These are phyloP conservation scores for Paramecium sexaurelia DNA, from an alignment of 73 alveolate species.

Conservation along the genomic window DNA sequence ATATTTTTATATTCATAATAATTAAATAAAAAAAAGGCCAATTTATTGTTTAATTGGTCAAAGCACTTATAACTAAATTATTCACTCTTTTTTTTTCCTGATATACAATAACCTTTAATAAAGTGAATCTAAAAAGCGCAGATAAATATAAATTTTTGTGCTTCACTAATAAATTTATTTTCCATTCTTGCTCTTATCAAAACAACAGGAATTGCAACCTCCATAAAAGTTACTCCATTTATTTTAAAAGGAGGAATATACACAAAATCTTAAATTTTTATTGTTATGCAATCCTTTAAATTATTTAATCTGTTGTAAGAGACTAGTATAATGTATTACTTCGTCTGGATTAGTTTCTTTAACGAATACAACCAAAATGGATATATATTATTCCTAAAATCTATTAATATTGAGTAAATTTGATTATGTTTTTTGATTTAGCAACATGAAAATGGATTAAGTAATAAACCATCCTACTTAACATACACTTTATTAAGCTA, in stretches of 20 bases:
- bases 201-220: background rate
- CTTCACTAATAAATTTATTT: background rate
- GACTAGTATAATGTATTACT: background rate
- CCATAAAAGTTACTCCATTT: conserved; percentile 17
- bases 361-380: background rate
- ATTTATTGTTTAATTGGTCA: conserved; percentile 37
- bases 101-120: background rate
- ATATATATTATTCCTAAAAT: background rate
- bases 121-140: conserved; percentile 31
- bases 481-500: conserved; percentile 32
- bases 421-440: background rate
- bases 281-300: conserved; percentile 23
- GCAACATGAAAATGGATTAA: background rate
- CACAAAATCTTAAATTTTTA: conserved; percentile 2
- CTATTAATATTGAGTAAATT: background rate
- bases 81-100: conserved; percentile 47
- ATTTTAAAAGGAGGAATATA: background rate
- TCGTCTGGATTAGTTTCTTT: conserved; percentile 42
- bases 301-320: background rate
- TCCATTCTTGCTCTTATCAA: conserved; percentile 28
- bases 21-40: background rate
- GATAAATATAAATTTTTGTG: background rate
- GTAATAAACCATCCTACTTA: conserved; percentile 28
- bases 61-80: background rate
- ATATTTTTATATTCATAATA: background rate